phyloP scores from a whole-genome alignment of 2,329 filamentous ascomycete genomes.

The Arthrobotrys megalospora region DNA sequence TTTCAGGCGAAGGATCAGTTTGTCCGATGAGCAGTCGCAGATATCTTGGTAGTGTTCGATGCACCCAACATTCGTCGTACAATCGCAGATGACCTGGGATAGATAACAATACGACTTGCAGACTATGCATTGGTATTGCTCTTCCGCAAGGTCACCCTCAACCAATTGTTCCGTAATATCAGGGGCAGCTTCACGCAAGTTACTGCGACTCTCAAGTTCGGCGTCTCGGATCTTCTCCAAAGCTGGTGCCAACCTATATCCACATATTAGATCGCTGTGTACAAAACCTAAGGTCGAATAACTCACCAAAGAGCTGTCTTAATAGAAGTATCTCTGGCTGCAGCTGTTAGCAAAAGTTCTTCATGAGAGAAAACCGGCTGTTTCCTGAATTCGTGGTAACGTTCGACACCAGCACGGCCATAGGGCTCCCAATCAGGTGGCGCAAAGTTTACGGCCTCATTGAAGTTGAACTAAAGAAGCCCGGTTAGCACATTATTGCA shows the following conservation, averaged over 20 bases:
- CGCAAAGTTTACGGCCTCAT: slow-evolving; percentile 98
- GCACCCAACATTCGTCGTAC: slow-evolving; percentile 85
- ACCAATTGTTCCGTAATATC: slow-evolving; percentile 67
- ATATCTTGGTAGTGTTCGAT: slow-evolving; percentile 76
- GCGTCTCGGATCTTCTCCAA: slow-evolving; percentile 82
- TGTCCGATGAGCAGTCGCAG: slow-evolving; percentile 64
- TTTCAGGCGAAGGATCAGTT: slow-evolving; percentile 78
- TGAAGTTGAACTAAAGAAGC: slow-evolving; percentile 84
- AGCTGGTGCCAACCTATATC: slow-evolving; percentile 80
- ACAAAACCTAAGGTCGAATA: neutral
- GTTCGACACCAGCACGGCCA: slow-evolving; percentile 86
- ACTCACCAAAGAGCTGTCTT: slow-evolving; percentile 85
- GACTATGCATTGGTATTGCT: slow-evolving; percentile 90
- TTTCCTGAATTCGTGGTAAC: slow-evolving; percentile 86
- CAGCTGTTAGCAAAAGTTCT: slow-evolving; percentile 91
- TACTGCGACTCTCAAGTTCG: slow-evolving; percentile 78
- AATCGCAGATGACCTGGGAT: slow-evolving; percentile 88
- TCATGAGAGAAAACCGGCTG: slow-evolving; percentile 98
- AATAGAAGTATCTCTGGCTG: slow-evolving; percentile 83
- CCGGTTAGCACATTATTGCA: slow-evolving; percentile 12
- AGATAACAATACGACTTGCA: slow-evolving; percentile 95
- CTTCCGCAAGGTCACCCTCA: slow-evolving; percentile 83
- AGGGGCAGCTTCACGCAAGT: slow-evolving; percentile 72
- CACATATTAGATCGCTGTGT: slow-evolving; percentile 2
- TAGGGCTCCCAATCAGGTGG: slow-evolving; percentile 95